phyloP scores from a whole-genome alignment of 2,329 filamentous ascomycete genomes.

The Talaromyces marneffei region DNA sequence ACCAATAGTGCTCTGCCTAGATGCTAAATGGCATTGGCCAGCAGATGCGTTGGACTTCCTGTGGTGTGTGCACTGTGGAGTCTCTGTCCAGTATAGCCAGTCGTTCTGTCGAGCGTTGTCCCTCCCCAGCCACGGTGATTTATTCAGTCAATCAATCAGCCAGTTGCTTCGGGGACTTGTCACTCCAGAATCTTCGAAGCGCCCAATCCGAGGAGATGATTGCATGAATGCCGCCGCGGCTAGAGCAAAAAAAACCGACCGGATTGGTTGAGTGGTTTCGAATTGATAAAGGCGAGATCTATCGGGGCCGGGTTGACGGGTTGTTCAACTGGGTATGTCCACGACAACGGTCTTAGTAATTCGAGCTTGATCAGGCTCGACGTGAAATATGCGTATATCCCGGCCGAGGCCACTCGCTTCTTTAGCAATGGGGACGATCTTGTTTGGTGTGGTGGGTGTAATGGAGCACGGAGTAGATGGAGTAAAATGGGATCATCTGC shows the following conservation, averaged over 20 bases:
- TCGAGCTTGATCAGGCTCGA: neutral
- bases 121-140: conserved; percentile 6
- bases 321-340: neutral
- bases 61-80: conserved; percentile 7
- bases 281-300: neutral
- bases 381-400: neutral
- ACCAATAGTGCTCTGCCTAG: neutral
- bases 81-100: neutral
- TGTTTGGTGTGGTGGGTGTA: neutral
- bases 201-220: neutral
- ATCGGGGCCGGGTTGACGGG: neutral
- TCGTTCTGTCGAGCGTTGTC: neutral
- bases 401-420: neutral
- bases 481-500: neutral
- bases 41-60: conserved; percentile 5
- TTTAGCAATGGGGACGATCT: neutral
- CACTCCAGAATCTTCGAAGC: neutral
- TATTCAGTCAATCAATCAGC: conserved; percentile 1
- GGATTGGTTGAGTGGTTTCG: neutral
- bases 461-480: neutral
- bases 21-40: neutral
- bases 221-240: neutral
- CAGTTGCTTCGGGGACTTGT: neutral
- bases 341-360: neutral
- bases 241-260: neutral